phyloP scores from a whole-genome alignment of 805 yeast genomes.

The Candida andamanensis region DNA sequence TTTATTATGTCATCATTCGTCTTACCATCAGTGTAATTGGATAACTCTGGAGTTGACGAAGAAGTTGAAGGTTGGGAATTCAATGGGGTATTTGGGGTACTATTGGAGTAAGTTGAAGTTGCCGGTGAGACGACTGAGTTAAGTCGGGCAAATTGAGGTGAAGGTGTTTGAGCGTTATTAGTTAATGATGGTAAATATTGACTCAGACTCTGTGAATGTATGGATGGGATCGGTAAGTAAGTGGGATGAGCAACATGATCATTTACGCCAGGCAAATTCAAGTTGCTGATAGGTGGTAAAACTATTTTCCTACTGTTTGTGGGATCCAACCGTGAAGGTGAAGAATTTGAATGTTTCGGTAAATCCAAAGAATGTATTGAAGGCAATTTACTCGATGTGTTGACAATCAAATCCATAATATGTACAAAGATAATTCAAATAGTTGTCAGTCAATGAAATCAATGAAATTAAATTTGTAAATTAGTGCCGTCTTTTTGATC shows the following conservation, averaged over 20 bases:
- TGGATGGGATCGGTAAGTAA: neutral
- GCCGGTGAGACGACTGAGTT: neutral
- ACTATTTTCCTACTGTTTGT: too few relatives aligned
- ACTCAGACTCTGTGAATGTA: neutral
- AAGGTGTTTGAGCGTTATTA: neutral
- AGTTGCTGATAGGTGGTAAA: conserved; percentile 5
- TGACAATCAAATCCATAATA: too few relatives aligned
- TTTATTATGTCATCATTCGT: too few relatives aligned
- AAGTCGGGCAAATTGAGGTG: neutral
- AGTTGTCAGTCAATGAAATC: too few relatives aligned
- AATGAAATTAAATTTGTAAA: too few relatives aligned
- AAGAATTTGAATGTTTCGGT: too few relatives aligned
- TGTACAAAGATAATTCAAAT: too few relatives aligned
- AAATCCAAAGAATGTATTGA: neutral
- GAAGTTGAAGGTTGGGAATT: neutral
- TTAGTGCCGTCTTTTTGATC: too few relatives aligned
- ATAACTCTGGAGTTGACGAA: neutral
- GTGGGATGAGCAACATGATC: too few relatives aligned
- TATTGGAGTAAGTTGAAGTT: neutral
- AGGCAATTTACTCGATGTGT: too few relatives aligned
- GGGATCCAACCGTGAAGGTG: too few relatives aligned
- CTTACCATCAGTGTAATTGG: neutral
- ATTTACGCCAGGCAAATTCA: conserved; percentile 3
- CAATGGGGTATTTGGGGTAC: neutral
- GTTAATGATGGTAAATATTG: neutral